Percentiles rank a stretch among this genome's conserved stretches.
Conservation (phyloP, 257 asterid species). For the Ilex asprella region DNA sequence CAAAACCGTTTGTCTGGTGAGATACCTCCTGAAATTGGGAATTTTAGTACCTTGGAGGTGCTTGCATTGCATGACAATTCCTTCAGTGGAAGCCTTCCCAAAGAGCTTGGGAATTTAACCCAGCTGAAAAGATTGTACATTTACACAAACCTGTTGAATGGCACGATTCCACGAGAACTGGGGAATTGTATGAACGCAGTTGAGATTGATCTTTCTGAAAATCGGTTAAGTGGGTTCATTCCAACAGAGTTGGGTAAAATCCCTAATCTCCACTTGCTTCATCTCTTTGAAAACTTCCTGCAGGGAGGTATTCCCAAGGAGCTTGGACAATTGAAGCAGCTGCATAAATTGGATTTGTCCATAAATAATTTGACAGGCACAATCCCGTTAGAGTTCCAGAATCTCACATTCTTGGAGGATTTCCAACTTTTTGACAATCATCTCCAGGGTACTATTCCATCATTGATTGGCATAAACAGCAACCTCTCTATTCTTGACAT, state of each 20-base stretch:
- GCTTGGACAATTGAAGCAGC: conserved; percentile 44
- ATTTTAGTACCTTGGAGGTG: conserved; percentile 57
- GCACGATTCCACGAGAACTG: conserved; percentile 62
- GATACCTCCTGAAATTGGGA: conserved; percentile 67
- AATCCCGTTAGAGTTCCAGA: conserved; percentile 59
- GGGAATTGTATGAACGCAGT: conserved; percentile 51
- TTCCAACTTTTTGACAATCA: conserved; percentile 72
- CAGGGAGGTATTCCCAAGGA: conserved; percentile 56
- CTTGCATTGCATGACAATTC: conserved; percentile 60
- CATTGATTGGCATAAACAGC: conserved; percentile 51
- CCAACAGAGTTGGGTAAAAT: conserved; percentile 44
- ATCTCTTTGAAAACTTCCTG: conserved; percentile 68
- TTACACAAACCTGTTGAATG: conserved; percentile 63
- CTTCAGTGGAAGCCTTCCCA: conserved; percentile 53
- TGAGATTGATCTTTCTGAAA: conserved; percentile 81
- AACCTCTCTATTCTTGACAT: conserved; percentile 55
- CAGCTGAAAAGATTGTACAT: conserved; percentile 43
- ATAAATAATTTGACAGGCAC: conserved; percentile 68
- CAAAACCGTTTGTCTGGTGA: conserved; percentile 53
- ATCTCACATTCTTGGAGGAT: conserved; percentile 45
- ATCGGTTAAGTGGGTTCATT: conserved; percentile 49
- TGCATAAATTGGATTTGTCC: conserved; percentile 56
- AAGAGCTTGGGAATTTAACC: conserved; percentile 57
- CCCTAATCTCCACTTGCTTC: conserved; percentile 50
- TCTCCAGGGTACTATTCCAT: conserved; percentile 64